phyloP scores from a whole-genome alignment of 169 alveolate species.

The Plasmodium malariae region DNA sequence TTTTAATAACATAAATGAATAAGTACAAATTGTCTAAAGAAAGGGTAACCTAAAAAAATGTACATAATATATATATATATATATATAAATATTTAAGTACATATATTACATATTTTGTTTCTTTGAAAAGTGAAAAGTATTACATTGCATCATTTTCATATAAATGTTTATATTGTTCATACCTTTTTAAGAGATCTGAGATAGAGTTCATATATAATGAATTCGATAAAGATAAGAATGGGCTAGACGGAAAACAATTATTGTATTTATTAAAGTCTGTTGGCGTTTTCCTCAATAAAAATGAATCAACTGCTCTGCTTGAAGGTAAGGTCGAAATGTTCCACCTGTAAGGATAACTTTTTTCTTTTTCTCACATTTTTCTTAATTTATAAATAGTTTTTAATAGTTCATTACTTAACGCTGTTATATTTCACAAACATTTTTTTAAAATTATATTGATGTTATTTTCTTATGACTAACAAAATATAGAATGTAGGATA shows the following conservation, averaged over 20 bases:
- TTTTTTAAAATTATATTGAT: conserved; percentile 24
- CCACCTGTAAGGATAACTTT: neutral
- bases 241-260: conserved; percentile 54
- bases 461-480: conserved; percentile 8
- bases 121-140: neutral
- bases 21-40: conserved; percentile 66
- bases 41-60: conserved; percentile 60
- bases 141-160: conserved; percentile 1
- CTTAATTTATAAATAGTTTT: conserved; percentile 25
- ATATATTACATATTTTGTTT: neutral
- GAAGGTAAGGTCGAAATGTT: conserved; percentile 40
- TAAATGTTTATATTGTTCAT: neutral
- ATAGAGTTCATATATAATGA: conserved; percentile 68
- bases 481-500: conserved; percentile 59
- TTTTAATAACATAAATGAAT: conserved; percentile 51
- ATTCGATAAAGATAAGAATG: conserved; percentile 58
- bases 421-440: conserved; percentile 1
- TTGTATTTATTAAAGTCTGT: conserved; percentile 47
- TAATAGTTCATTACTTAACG: conserved; percentile 13
- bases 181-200: conserved; percentile 54
- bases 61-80: too few species aligned
- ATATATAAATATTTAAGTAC: too few species aligned
- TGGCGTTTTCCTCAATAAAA: conserved; percentile 65
- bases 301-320: conserved; percentile 50
- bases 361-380: conserved; percentile 18